Conservation (phyloP, 371 early-diverging fungal species). For the Choanephora cucurbitarum region DNA sequence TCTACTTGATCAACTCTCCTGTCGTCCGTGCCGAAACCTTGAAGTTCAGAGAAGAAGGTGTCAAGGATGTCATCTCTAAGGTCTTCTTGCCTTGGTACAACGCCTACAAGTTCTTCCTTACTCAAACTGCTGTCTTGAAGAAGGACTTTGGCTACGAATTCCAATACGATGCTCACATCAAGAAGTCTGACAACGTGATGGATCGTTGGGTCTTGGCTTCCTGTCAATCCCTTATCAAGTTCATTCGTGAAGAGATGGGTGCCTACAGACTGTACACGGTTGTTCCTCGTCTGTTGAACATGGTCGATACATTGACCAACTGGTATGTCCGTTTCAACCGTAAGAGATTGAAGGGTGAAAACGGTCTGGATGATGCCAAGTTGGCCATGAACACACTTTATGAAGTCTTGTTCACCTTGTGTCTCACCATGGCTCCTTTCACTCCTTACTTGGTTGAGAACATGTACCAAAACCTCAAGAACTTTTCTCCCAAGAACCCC, state of each 20-base stretch:
- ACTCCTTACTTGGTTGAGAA: slow-evolving; percentile 98
- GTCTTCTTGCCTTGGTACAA: slow-evolving; percentile 99
- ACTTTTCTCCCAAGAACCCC: slow-evolving; percentile 61
- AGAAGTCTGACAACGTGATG: slow-evolving; percentile 89
- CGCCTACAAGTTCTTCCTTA: slow-evolving; percentile 95
- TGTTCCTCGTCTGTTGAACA: slow-evolving; percentile 85
- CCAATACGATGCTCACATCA: slow-evolving; percentile 67
- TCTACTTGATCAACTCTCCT: slow-evolving; percentile 99
- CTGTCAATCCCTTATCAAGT: slow-evolving; percentile 90
- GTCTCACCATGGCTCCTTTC: slow-evolving; percentile 98
- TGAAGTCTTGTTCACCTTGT: slow-evolving; percentile 92
- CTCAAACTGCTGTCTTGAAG: slow-evolving; percentile 88
- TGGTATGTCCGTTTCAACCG: slow-evolving; percentile 99
- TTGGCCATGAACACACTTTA: slow-evolving; percentile 91
- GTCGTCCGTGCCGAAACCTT: slow-evolving; percentile 99
- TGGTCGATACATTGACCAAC: slow-evolving; percentile 98
- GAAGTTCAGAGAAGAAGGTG: slow-evolving; percentile 98
- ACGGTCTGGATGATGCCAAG: slow-evolving; percentile 83
- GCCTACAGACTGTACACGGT: slow-evolving; percentile 98
- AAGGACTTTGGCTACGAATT: slow-evolving; percentile 85
- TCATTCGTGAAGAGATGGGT: slow-evolving; percentile 91
- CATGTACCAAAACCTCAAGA: slow-evolving; percentile 95
- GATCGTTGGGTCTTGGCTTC: slow-evolving; percentile 98
- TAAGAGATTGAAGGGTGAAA: slow-evolving; percentile 94
- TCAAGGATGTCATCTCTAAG: slow-evolving; percentile 94